Evolutionary conservation across 257 asterid species (phyloP).

Genomic region (Solanum arcanum): DNA sequence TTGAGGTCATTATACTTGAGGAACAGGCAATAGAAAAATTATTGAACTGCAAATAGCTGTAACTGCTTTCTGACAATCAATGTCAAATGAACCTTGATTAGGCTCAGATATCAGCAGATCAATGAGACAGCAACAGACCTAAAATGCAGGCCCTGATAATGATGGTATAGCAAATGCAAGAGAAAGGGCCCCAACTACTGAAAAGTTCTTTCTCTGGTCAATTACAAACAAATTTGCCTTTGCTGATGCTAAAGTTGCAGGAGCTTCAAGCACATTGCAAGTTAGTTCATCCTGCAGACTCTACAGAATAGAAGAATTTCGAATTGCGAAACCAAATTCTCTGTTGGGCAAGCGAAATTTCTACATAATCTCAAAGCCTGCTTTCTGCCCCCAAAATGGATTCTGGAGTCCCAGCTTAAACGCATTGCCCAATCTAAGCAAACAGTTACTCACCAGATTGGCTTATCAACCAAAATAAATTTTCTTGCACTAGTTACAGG

Average conservation of each 20-base stretch:
- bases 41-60: slow-evolving; percentile 52
- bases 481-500: slow-evolving; percentile 5
- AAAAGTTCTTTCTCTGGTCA: slow-evolving; percentile 43
- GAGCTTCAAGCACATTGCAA: slow-evolving; percentile 38
- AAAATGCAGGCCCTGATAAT: slow-evolving; percentile 65
- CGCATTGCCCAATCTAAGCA: slow-evolving; percentile 35
- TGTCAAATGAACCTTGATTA: slow-evolving; percentile 15
- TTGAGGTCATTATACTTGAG: slow-evolving; percentile 18
- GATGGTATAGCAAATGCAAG: slow-evolving; percentile 65
- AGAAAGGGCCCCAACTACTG: slow-evolving; percentile 57
- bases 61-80: slow-evolving; percentile 14
- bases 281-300: slow-evolving; percentile 21
- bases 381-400: slow-evolving; percentile 28
- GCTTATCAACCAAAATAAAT: slow-evolving; percentile 8
- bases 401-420: slow-evolving; percentile 35
- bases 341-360: slow-evolving; percentile 36
- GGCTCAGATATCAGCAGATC: slow-evolving; percentile 39
- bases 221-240: slow-evolving; percentile 48
- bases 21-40: slow-evolving; percentile 21
- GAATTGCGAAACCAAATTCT: slow-evolving; percentile 18
- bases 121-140: slow-evolving; percentile 48
- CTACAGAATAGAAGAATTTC: slow-evolving; percentile 21
- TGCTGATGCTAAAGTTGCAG: slow-evolving; percentile 55
- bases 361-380: slow-evolving; percentile 29
- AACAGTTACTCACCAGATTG: slow-evolving; percentile 61